Base-by-base conservation (phyloP, 2,329 filamentous ascomycete species). In the Epichloe baconii region DNA sequence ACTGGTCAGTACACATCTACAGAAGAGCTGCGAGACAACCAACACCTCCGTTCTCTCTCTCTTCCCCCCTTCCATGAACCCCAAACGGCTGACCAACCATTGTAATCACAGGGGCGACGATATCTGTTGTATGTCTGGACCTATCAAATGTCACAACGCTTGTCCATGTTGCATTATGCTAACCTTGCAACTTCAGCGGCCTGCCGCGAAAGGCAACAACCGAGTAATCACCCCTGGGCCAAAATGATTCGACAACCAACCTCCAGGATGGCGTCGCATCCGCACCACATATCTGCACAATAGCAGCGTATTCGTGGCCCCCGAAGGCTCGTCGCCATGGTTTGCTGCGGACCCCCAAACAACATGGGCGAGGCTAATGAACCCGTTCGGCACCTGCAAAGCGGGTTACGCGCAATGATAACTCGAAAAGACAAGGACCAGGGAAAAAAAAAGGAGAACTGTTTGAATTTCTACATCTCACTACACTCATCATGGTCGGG, bases 71-170 rank as follows among this genome's bases (percentile, higher is more conserved):
- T 11, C 8, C 3, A 31, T 11, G 26, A 37, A 35, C 50, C 49
- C 51, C 64, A 65, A 55, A 68, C 57, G 3, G 8, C 47, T 48
- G 7, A 48, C 47, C 15, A 36, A 35, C 51, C 38, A 46, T 52
- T 34, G 3, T 2, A 8, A 14, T 14, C 17, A 19, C 52, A 71
- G 69, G 63, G 69, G 69, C 54, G 68, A 72, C 55, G 70, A 72
- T 54, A 69, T 71, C 52, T 72, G 70, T 57, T 68, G 69, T 71
- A 68, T 59, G 69, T 66, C 49, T 51, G 40, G 11, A 19, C 37
- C 26, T 10, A 10, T 34, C 5, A 21, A 15, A n/a, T 17, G 44
- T 12, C 12, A 21, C 12, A 35, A 35, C 45, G 15, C 26, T 38
- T 36, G 5, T 31, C 21, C 26, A n/a, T 31, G 8, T 11, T 31